A percentile compares a stretch with the other conserved stretches of the same genome.
These are phyloP conservation scores for Noccaea caerulescens DNA, from an alignment of 345 rosid genomes.

Conservation along the genomic window DNA sequence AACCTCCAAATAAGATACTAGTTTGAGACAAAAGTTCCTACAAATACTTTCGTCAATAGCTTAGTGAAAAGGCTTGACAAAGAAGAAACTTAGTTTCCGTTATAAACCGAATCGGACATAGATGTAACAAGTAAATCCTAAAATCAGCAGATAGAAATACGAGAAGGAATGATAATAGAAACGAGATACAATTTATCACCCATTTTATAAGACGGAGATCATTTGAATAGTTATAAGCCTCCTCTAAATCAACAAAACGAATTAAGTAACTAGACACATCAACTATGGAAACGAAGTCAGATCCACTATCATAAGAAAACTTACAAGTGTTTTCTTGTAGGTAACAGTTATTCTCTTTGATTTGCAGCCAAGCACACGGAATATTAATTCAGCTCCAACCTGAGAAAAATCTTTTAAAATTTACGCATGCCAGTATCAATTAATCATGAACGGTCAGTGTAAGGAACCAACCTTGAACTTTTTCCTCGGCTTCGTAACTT, in stretches of 20 bases:
- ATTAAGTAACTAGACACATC: constrained; percentile 24
- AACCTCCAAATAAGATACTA: constrained; percentile 6
- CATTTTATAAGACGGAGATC: constrained; percentile 6
- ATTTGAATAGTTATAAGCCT: constrained; percentile 15
- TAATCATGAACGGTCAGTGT: constrained; percentile 7
- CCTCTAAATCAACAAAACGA: constrained; percentile 27
- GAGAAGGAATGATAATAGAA: background rate
- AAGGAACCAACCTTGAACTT: constrained; percentile 73
- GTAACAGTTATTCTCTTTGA: constrained; percentile 95
- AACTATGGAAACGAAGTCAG: constrained; percentile 23
- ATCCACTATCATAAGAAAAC: constrained; percentile 43
- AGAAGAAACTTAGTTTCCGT: constrained; percentile 10
- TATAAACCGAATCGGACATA: constrained; percentile 7
- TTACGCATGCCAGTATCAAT: constrained; percentile 29
- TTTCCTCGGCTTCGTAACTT: constrained; percentile 80
- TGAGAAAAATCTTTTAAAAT: constrained; percentile 40
- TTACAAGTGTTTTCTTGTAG: constrained; percentile 92
- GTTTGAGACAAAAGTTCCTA: constrained; percentile 15
- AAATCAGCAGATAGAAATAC: constrained; percentile 13
- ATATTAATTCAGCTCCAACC: constrained; percentile 87
- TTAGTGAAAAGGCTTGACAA: constrained; percentile 18
- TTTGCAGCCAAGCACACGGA: constrained; percentile 97
- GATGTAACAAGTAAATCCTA: constrained; percentile 2
- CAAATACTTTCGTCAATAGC: constrained; percentile 4
- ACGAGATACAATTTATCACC: constrained; percentile 14